A percentile compares a stretch with the other conserved stretches of the same genome.
These are phyloP conservation scores for Chenopodium berlandieri DNA, from an alignment of 148 eudicot species.

Conservation along the genomic window DNA sequence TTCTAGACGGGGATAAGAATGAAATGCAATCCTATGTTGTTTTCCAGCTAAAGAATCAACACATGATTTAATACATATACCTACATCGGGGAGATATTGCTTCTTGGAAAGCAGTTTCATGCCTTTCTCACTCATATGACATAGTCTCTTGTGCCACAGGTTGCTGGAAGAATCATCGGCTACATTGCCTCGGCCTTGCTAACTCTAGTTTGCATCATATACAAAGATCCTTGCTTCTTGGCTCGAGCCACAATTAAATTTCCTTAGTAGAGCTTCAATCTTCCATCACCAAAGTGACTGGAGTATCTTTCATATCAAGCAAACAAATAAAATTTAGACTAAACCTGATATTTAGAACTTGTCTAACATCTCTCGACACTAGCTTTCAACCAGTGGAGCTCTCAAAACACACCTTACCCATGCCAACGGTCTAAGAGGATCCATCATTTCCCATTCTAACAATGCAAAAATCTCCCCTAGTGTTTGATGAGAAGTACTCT, in stretches of 20 bases:
- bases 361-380: constrained; percentile 1
- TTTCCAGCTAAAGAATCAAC: constrained; percentile 21
- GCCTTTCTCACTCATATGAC: constrained; percentile 3
- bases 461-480: constrained; percentile 14
- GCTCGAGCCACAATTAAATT: not conserved
- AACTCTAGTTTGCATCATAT: not conserved
- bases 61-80: not conserved
- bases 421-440: constrained; percentile 5
- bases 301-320: constrained; percentile 13
- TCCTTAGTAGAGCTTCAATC: constrained; percentile 10
- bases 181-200: constrained; percentile 5
- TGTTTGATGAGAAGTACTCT: constrained; percentile 13
- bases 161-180: constrained; percentile 2
- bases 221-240: not conserved
- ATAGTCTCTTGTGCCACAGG: constrained; percentile 19
- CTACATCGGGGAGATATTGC: constrained; percentile 4
- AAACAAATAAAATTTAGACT: not conserved
- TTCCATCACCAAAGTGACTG: constrained; percentile 4
- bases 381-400: constrained; percentile 4
- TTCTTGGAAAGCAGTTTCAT: not conserved
- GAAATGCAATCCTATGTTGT: constrained; percentile 19
- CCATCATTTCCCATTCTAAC: constrained; percentile 18
- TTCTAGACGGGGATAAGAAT: constrained; percentile 10
- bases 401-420: not conserved
- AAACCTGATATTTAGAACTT: not conserved